Evolutionary conservation across 192 early-diverging fungal genomes (phyloP).

Genomic region (Dissophora ornata): DNA sequence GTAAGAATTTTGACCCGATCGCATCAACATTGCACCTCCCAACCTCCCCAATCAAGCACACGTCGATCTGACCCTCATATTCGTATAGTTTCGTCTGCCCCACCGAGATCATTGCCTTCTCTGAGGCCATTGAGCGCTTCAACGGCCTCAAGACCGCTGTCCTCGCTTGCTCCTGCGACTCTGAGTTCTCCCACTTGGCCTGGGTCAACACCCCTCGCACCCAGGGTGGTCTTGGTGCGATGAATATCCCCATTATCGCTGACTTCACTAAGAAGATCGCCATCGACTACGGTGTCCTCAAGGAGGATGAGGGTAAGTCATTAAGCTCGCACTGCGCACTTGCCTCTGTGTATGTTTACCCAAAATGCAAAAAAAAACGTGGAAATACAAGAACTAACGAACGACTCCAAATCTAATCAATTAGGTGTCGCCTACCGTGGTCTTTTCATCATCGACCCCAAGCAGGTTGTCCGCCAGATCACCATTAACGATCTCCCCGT

Average conservation of each 20-base stretch:
- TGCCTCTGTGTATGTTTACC: too few species aligned
- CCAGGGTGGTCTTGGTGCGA: constrained; percentile 91
- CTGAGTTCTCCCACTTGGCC: constrained; percentile 87
- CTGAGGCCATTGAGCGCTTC: constrained; percentile 87
- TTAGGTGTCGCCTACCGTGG: constrained; percentile 82
- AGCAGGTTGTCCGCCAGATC: constrained; percentile 87
- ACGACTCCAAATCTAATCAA: neutral
- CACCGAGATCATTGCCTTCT: constrained; percentile 94
- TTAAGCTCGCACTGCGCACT: constrained; percentile 1
- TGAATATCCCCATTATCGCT: constrained; percentile 91
- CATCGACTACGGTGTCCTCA: constrained; percentile 87
- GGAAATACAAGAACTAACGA: too few species aligned
- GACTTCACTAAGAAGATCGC: constrained; percentile 92
- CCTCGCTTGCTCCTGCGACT: constrained; percentile 78
- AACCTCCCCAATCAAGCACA: neutral
- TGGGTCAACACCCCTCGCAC: constrained; percentile 88
- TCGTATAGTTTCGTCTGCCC: constrained; percentile 80
- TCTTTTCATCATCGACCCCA: constrained; percentile 92
- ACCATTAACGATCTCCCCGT: constrained; percentile 92
- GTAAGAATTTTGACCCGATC: constrained; percentile 24
- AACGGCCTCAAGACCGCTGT: constrained; percentile 81
- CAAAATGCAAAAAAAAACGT: too few species aligned
- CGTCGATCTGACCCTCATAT: neutral
- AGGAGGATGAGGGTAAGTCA: constrained; percentile 79
- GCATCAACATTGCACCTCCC: neutral